Conservation (phyloP, 805 yeast species). For the Saccharomycopsis vini region DNA sequence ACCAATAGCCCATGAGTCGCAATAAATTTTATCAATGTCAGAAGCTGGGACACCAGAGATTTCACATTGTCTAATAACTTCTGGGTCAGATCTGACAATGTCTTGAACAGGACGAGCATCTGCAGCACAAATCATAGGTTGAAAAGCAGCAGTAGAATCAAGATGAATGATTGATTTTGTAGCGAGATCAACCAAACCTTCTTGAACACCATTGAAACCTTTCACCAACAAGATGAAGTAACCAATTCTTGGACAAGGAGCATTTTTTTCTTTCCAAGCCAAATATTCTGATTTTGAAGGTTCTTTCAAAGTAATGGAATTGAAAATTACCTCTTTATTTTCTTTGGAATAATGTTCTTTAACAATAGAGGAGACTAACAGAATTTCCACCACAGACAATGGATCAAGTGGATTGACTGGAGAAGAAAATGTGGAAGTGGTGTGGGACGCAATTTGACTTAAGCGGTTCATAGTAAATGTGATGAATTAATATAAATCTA, state of each 20-base stretch:
- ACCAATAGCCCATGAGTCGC: constrained; percentile 67
- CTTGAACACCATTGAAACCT: constrained; percentile 55
- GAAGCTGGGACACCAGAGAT: constrained; percentile 56
- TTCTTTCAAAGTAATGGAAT: constrained; percentile 62
- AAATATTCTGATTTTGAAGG: constrained; percentile 57
- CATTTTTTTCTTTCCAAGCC: constrained; percentile 54
- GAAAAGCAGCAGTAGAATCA: constrained; percentile 48
- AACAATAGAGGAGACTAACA: constrained; percentile 44
- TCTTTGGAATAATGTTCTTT: constrained; percentile 33
- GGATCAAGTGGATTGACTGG: constrained; percentile 70
- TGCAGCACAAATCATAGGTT: constrained; percentile 66
- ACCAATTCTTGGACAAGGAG: constrained; percentile 65
- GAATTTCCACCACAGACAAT: constrained; percentile 53
- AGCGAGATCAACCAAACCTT: constrained; percentile 57
- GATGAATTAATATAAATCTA: too few species aligned
- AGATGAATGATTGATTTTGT: constrained; percentile 38
- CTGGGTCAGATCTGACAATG: constrained; percentile 60
- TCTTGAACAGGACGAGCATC: constrained; percentile 57
- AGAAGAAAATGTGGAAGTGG: constrained; percentile 43
- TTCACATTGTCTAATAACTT: constrained; percentile 63
- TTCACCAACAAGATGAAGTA: constrained; percentile 53
- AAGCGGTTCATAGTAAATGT: constrained; percentile 72
- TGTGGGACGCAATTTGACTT: constrained; percentile 52
- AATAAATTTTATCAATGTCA: constrained; percentile 40
- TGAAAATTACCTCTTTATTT: constrained; percentile 44